Conservation (phyloP, 129 eudicot species). For the Helichrysum umbraculigerum region DNA sequence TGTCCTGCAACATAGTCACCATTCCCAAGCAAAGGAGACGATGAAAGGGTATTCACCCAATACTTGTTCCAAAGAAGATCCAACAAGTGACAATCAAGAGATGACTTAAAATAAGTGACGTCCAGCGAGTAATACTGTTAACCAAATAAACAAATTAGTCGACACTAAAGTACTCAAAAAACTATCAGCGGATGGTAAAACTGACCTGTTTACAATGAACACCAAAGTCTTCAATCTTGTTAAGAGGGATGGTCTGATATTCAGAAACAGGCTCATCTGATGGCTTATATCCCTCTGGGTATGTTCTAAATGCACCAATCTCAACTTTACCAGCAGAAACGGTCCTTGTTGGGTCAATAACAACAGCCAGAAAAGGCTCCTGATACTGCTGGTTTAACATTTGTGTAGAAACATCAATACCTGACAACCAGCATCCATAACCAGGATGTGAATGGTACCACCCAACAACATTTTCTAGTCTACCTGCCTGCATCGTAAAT, state of each 20-base stretch:
- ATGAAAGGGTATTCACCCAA: constrained; percentile 99
- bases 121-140: constrained; percentile 93
- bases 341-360: constrained; percentile 95
- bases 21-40: constrained; percentile 94
- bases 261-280: constrained; percentile 97
- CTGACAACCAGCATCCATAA: constrained; percentile 99
- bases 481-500: constrained; percentile 63
- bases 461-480: constrained; percentile 93
- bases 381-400: constrained; percentile 97
- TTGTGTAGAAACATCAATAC: constrained; percentile 96
- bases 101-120: constrained; percentile 91
- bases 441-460: constrained; percentile 99
- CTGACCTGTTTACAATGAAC: constrained; percentile 97
- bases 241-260: constrained; percentile 93
- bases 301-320: constrained; percentile 95
- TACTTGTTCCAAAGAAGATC: constrained; percentile 98
- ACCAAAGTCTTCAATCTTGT: constrained; percentile 99
- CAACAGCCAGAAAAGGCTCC: constrained; percentile 97
- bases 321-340: constrained; percentile 98
- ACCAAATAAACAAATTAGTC: not conserved
- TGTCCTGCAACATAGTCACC: constrained; percentile 99
- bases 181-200: not conserved
- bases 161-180: not conserved
- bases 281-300: constrained; percentile 97
- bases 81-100: constrained; percentile 94